Conservation (phyloP, 1,139 yeast genomes). For the Protomyces pachydermus region DNA sequence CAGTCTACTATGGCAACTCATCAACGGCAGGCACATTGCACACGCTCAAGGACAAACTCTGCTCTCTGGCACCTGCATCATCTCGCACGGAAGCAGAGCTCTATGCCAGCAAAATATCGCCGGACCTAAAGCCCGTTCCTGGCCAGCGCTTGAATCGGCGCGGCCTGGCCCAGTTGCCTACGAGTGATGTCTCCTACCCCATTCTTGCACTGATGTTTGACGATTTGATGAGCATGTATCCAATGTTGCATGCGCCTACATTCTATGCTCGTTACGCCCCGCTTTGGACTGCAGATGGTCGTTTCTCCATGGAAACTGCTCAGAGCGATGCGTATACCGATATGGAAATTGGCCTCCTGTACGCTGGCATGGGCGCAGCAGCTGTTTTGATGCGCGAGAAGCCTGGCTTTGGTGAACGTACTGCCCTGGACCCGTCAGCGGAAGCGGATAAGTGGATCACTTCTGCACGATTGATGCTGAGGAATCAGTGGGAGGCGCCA, state of each 20-base stretch:
- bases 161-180: background rate
- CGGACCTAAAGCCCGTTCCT: background rate
- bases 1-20: conserved; percentile 13
- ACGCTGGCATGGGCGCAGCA: conserved; percentile 16
- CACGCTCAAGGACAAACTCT: conserved; percentile 2
- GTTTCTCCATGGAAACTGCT: background rate
- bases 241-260: conserved; percentile 19
- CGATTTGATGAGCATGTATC: conserved; percentile 18
- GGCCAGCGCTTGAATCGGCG: background rate
- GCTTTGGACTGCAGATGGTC: conserved; percentile 4
- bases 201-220: conserved; percentile 10
- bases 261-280: conserved; percentile 9
- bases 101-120: background rate
- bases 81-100: background rate
- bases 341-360: conserved; percentile 12
- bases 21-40: conserved; percentile 7
- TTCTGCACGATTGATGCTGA: conserved; percentile 9
- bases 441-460: conserved; percentile 5
- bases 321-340: conserved; percentile 1
- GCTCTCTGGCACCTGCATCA: conserved; percentile 4
- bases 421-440: background rate
- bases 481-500: background rate
- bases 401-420: background rate
- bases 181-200: background rate
- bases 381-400: background rate